Percentiles rank a stretch among this genome's conserved stretches.
phyloP scores from a whole-genome alignment of 169 alveolate genomes.

The Sarcocystis neurona region DNA sequence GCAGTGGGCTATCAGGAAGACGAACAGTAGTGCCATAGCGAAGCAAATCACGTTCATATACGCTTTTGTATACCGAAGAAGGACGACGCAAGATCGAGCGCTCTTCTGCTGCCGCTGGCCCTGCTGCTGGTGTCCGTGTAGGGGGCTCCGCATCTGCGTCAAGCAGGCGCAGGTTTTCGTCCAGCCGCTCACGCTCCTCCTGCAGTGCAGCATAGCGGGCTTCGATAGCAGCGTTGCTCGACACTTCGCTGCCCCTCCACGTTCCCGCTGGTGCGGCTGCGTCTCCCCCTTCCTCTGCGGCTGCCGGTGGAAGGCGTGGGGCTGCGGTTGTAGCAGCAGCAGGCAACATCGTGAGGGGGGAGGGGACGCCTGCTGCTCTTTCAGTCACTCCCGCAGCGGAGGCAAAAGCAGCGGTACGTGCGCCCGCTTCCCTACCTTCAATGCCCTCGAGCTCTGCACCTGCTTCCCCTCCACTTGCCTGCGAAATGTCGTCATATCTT shows the following conservation, averaged over 20 bases:
- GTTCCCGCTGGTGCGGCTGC: too few species aligned
- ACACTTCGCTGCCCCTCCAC: too few species aligned
- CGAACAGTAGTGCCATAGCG: constrained; percentile 1
- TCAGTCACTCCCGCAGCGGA: background rate
- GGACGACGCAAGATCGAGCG: too few species aligned
- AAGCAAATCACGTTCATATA: background rate
- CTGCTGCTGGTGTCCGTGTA: too few species aligned
- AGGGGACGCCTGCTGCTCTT: background rate
- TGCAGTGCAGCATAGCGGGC: background rate
- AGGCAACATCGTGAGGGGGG: too few species aligned
- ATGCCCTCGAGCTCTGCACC: background rate
- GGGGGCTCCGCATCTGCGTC: too few species aligned
- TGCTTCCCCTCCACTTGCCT: background rate
- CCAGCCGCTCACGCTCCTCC: background rate
- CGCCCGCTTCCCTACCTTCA: background rate
- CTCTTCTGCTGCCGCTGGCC: too few species aligned
- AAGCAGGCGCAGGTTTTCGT: background rate
- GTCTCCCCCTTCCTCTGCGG: too few species aligned
- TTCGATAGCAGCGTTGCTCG: background rate
- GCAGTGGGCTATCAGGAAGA: too few species aligned
- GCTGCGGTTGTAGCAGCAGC: too few species aligned
- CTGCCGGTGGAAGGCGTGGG: too few species aligned
- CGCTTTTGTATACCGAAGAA: background rate
- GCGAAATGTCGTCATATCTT: background rate
- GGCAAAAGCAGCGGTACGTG: background rate